Percentiles rank a stretch among this genome's conserved stretches.
Evolutionary conservation across 805 yeast species (phyloP).

Genomic region (Candida ipomoeae): DNA sequence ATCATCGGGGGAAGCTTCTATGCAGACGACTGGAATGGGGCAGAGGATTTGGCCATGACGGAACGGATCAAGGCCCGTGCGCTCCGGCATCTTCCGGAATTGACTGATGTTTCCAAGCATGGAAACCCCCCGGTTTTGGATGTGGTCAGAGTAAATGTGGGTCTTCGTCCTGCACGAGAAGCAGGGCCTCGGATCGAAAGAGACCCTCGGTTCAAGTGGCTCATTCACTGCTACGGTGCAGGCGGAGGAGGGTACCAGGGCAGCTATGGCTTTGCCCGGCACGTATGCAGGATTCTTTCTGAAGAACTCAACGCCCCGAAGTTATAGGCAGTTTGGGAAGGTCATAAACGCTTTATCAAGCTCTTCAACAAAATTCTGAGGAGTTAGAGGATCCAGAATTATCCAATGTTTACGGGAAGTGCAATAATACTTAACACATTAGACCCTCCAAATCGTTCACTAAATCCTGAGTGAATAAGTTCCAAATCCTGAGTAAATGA

Average conservation of each 20-base stretch:
- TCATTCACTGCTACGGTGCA: slow-evolving; percentile 67
- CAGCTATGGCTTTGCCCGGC: slow-evolving; percentile 57
- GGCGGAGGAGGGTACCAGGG: slow-evolving; percentile 44
- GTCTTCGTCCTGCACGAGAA: slow-evolving; percentile 37
- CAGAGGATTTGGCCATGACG: slow-evolving; percentile 40
- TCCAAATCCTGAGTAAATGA: too few relatives aligned
- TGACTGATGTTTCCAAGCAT: slow-evolving; percentile 23
- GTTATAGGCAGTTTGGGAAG: not conserved
- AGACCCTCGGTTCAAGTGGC: slow-evolving; percentile 27
- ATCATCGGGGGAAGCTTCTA: slow-evolving; percentile 55
- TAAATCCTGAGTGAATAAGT: too few relatives aligned
- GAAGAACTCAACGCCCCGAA: not conserved
- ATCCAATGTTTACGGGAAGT: too few relatives aligned
- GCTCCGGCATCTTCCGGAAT: slow-evolving; percentile 35
- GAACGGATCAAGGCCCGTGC: slow-evolving; percentile 48
- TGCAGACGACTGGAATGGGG: slow-evolving; percentile 11
- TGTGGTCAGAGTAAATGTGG: slow-evolving; percentile 31
- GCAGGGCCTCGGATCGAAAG: slow-evolving; percentile 33
- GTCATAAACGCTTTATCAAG: too few relatives aligned
- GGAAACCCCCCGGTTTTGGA: slow-evolving; percentile 29
- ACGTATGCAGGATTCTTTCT: slow-evolving; percentile 3
- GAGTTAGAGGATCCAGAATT: too few relatives aligned
- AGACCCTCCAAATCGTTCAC: too few relatives aligned
- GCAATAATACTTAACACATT: too few relatives aligned
- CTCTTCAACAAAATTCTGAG: too few relatives aligned